Evolutionary conservation across 148 eudicot species (phyloP), one percentile per base, ranked within the genome.

Genomic region (Silene latifolia): DNA sequence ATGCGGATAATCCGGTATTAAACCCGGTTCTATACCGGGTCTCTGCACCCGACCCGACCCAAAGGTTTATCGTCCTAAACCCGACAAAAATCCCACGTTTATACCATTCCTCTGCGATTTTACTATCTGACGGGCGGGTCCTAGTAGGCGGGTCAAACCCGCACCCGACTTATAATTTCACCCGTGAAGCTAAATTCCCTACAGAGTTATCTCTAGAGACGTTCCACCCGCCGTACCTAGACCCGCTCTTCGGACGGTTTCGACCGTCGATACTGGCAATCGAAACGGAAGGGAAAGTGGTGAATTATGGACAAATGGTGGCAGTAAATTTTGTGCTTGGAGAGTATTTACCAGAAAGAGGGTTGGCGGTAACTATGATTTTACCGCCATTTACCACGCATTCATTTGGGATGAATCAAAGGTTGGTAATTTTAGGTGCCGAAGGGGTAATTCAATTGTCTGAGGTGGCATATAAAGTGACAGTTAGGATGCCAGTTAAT

Each of bases 71-170:
- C 1, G 86, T 86, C 9, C 65, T 88, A 47, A 87, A 77, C 62
- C 93, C 97, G 42, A 80, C 86, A 0, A n/a, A 14, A 27, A 87
- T 80, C 0, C 87, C 97, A 0, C 73, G 97, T 9, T 72, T 94
- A 93, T 91, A 91, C 77, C 98, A 94, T 71, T 94, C 98, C 3
- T 25, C 93, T 0, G 98, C 97, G 2, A 76, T 82, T 0, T 72
- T 94, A 18, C 73, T 87, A 46, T 78, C 91, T 32, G 96, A 91
- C 78, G 98, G 96, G 72, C 78, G 93, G 24, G 78, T 94, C 0
- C 21, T 94, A 63, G 92, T 94, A 48, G 95, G 97, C 29, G 97
- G 98, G 58, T 91, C 97, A 66, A 94, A 94, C 72, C 98, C 98
- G 5, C 89, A 91, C 71, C 51, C 57, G 20, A 29, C 65, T 8